phyloP scores from a whole-genome alignment of 2,329 filamentous ascomycete genomes.

The Cytospora paraplurivora region DNA sequence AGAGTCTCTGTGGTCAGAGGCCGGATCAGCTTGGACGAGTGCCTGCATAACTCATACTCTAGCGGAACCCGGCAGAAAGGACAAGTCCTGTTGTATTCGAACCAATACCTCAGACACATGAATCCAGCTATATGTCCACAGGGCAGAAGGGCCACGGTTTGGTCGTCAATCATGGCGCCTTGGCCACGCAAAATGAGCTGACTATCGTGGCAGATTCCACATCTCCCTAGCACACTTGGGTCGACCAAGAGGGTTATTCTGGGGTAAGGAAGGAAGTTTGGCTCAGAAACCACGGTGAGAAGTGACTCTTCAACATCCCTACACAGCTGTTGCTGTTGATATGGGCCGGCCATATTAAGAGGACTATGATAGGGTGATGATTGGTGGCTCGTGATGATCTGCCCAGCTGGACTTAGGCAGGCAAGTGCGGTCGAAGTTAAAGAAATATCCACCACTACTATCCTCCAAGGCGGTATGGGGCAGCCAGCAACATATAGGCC shows the following conservation, averaged over 20 bases:
- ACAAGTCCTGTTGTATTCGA: constrained; percentile 7
- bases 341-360: neutral
- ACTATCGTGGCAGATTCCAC: constrained; percentile 20
- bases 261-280: constrained; percentile 23
- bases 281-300: constrained; percentile 4
- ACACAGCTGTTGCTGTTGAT: neutral
- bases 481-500: neutral
- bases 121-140: constrained; percentile 23
- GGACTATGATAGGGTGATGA: neutral
- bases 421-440: neutral
- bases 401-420: neutral
- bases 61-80: constrained; percentile 19
- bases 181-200: constrained; percentile 1
- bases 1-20: constrained; percentile 17
- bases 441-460: neutral
- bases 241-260: constrained; percentile 10
- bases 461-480: too few species aligned
- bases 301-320: constrained; percentile 11
- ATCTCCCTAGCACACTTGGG: neutral
- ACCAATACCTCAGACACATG: constrained; percentile 10
- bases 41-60: constrained; percentile 20
- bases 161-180: neutral
- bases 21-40: neutral
- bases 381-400: neutral
- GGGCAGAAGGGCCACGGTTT: constrained; percentile 10